These are phyloP conservation scores for Pichia deserticola DNA, from an alignment of 805 yeast species.

Conservation along the genomic window DNA sequence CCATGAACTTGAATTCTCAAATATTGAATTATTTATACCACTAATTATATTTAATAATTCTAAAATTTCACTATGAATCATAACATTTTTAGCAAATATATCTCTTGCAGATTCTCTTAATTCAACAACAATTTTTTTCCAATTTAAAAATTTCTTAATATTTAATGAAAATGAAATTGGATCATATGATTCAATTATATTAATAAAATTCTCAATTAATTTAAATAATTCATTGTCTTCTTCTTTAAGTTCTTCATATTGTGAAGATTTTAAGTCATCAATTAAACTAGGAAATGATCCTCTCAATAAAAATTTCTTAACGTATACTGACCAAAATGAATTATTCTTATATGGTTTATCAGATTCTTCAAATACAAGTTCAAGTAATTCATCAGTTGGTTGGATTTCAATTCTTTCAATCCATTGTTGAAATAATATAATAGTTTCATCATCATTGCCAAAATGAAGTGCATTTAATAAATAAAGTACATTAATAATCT, in stretches of 20 bases:
- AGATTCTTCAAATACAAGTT: constrained; percentile 35
- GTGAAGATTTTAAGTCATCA: constrained; percentile 37
- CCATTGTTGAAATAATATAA: constrained; percentile 50
- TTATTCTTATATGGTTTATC: constrained; percentile 40
- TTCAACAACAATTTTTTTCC: constrained; percentile 46
- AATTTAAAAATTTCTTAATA: constrained; percentile 36
- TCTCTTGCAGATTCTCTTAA: constrained; percentile 36
- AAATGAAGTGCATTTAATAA: constrained; percentile 51
- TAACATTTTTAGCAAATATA: constrained; percentile 21
- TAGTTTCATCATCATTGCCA: constrained; percentile 33
- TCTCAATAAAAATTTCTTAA: constrained; percentile 50
- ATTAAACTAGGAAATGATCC: constrained; percentile 55
- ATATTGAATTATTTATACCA: constrained; percentile 42
- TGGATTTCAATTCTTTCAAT: constrained; percentile 61
- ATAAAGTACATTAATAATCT: constrained; percentile 45
- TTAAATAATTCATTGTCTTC: constrained; percentile 26
- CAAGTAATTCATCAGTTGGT: constrained; percentile 47
- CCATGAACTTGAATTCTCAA: constrained; percentile 52
- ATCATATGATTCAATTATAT: constrained; percentile 35
- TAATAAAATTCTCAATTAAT: constrained; percentile 35
- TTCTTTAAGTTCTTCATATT: constrained; percentile 33
- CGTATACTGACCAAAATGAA: constrained; percentile 54
- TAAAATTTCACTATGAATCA: constrained; percentile 31
- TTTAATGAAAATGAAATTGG: constrained; percentile 27
- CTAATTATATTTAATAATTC: constrained; percentile 38